Conservation (phyloP, 192 early-diverging fungal species). For the Bifiguratus adelaidae region DNA sequence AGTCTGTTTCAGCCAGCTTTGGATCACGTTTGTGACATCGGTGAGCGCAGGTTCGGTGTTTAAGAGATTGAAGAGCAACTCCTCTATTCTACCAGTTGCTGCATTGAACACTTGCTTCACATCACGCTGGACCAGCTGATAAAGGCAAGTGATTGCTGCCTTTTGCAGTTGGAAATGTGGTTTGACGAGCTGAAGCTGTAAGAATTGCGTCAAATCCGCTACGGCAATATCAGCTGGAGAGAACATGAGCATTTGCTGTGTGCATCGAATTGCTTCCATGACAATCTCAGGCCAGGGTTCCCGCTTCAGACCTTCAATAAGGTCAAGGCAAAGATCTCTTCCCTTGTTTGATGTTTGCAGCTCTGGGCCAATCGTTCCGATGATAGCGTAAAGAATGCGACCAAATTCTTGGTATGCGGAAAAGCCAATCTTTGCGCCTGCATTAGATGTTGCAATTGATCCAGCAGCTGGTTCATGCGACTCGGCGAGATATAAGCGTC, state of each 20-base stretch:
- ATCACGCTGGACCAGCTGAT: constrained; percentile 74
- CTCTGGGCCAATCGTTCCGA: constrained; percentile 90
- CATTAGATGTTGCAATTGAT: constrained; percentile 48
- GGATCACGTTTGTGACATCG: constrained; percentile 49
- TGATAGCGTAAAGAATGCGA: constrained; percentile 76
- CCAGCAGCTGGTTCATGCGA: constrained; percentile 68
- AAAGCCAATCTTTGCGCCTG: constrained; percentile 43
- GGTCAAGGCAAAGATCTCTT: constrained; percentile 67
- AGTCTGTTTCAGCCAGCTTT: constrained; percentile 47
- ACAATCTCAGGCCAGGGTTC: constrained; percentile 67
- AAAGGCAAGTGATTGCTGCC: constrained; percentile 73
- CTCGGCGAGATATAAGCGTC: constrained; percentile 84
- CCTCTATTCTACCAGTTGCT: constrained; percentile 52
- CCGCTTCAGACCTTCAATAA: constrained; percentile 71
- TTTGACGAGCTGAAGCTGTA: constrained; percentile 59
- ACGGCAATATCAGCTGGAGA: constrained; percentile 66
- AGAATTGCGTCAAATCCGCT: constrained; percentile 53
- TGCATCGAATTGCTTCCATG: constrained; percentile 76
- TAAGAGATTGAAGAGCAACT: constrained; percentile 69
- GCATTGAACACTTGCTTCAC: constrained; percentile 57
- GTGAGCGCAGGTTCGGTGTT: constrained; percentile 57
- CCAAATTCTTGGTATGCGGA: constrained; percentile 68
- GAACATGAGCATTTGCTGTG: constrained; percentile 86
- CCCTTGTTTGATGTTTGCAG: constrained; percentile 59
- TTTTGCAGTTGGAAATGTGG: constrained; percentile 52